These are phyloP conservation scores for Manihot esculenta DNA, from an alignment of 441 rosid species.

Conservation along the genomic window DNA sequence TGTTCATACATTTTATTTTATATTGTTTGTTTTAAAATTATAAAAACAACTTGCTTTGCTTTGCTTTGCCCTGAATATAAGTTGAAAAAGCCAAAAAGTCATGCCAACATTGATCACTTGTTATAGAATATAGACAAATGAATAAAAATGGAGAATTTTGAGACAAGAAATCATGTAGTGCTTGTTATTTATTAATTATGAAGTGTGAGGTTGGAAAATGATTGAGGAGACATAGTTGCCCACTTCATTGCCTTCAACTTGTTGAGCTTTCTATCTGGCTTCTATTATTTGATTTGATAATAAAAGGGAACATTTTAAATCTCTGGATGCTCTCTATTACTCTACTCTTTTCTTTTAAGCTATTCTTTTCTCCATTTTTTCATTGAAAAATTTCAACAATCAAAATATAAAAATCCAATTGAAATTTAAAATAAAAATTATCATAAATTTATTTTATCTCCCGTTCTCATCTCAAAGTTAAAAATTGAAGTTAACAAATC, in stretches of 20 bases:
- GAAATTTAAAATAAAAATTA: too few species aligned
- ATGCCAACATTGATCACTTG: background rate
- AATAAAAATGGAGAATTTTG: background rate
- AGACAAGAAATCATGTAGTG: background rate
- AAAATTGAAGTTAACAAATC: too few species aligned
- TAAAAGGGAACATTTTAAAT: too few species aligned
- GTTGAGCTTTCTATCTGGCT: too few species aligned
- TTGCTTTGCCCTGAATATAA: background rate
- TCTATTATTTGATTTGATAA: too few species aligned
- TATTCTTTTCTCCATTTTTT: too few species aligned
- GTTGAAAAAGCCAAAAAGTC: background rate
- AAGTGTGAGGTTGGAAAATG: background rate
- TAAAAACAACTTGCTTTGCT: background rate
- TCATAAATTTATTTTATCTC: too few species aligned
- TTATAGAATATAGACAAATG: background rate
- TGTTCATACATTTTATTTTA: background rate
- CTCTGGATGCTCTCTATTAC: too few species aligned
- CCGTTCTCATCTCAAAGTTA: too few species aligned
- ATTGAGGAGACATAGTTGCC: background rate
- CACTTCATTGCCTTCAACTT: background rate
- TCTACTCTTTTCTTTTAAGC: too few species aligned
- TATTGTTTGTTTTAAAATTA: background rate
- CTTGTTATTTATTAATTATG: background rate
- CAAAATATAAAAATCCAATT: too few species aligned
- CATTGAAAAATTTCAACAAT: too few species aligned